A percentile compares a stretch with the other conserved stretches of the same genome.
phyloP scores from a whole-genome alignment of 768 basidiomycete genomes.

The Tricholoma matsutake region DNA sequence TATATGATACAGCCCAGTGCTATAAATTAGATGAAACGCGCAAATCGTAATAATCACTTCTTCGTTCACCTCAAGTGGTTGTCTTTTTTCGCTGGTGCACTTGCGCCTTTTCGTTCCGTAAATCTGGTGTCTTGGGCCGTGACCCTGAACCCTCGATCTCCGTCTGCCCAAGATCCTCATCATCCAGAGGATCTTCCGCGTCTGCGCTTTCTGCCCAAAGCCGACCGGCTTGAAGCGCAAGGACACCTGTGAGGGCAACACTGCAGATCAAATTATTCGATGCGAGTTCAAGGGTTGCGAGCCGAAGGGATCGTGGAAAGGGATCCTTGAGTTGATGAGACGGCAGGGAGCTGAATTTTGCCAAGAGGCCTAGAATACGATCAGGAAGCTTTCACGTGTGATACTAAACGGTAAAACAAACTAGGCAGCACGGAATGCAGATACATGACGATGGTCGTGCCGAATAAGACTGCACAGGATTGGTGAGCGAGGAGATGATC shows the following conservation, averaged over 20 bases:
- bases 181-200: conserved; percentile 31
- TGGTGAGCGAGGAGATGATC: neutral
- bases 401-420: conserved; percentile 34
- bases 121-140: conserved; percentile 31
- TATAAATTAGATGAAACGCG: conserved; percentile 10
- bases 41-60: conserved; percentile 4
- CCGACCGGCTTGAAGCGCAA: conserved; percentile 78
- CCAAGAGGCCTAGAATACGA: conserved; percentile 44
- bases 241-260: conserved; percentile 84
- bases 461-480: conserved; percentile 61
- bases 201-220: conserved; percentile 83
- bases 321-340: conserved; percentile 47
- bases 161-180: conserved; percentile 38
- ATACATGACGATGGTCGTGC: conserved; percentile 69
- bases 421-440: conserved; percentile 76
- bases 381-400: neutral
- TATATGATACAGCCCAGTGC: conserved; percentile 20
- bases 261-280: conserved; percentile 84
- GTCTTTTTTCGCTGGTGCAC: neutral
- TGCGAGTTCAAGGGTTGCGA: conserved; percentile 72
- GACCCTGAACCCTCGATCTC: conserved; percentile 25
- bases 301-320: conserved; percentile 61
- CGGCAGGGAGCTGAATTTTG: conserved; percentile 59
- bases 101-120: conserved; percentile 11
- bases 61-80: neutral